Percentiles rank a stretch among this genome's conserved stretches.
phyloP scores from a whole-genome alignment of 2,329 filamentous ascomycete genomes.

The Aspergillus texensis region DNA sequence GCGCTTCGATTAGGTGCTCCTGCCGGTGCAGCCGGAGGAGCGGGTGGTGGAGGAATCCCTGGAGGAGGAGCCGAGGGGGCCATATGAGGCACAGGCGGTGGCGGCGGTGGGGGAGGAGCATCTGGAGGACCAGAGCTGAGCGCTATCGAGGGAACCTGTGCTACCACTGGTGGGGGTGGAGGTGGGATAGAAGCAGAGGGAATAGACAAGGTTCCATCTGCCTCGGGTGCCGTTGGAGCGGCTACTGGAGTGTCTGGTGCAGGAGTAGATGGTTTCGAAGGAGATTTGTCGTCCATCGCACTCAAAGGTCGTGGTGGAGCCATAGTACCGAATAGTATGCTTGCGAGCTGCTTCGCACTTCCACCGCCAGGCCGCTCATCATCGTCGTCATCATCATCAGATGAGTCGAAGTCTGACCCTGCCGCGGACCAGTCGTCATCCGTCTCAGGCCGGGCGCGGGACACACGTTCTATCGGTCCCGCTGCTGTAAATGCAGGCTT shows the following conservation, averaged over 20 bases:
- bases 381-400: slow-evolving; percentile 75
- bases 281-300: slow-evolving; percentile 71
- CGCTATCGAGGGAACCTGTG: slow-evolving; percentile 29
- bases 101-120: slow-evolving; percentile 51
- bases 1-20: slow-evolving; percentile 53
- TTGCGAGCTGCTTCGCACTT: slow-evolving; percentile 88
- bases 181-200: slow-evolving; percentile 34
- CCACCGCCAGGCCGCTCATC: slow-evolving; percentile 78
- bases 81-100: slow-evolving; percentile 39
- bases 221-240: slow-evolving; percentile 37
- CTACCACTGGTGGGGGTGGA: slow-evolving; percentile 41
- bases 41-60: slow-evolving; percentile 35
- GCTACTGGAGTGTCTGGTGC: slow-evolving; percentile 44
- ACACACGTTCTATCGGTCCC: slow-evolving; percentile 50
- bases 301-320: slow-evolving; percentile 86
- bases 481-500: slow-evolving; percentile 55
- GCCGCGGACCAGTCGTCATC: slow-evolving; percentile 79
- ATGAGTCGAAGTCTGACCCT: slow-evolving; percentile 75
- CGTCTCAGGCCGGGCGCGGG: slow-evolving; percentile 62
- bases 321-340: slow-evolving; percentile 96
- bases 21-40: slow-evolving; percentile 40
- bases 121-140: slow-evolving; percentile 25
- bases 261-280: slow-evolving; percentile 50
- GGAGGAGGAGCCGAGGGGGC: slow-evolving; percentile 41
- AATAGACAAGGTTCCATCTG: slow-evolving; percentile 25